Evolutionary conservation across 2,329 filamentous ascomycete species (phyloP), one percentile per base, ranked within the genome.

Genomic region (Hypoxylon sp.): DNA sequence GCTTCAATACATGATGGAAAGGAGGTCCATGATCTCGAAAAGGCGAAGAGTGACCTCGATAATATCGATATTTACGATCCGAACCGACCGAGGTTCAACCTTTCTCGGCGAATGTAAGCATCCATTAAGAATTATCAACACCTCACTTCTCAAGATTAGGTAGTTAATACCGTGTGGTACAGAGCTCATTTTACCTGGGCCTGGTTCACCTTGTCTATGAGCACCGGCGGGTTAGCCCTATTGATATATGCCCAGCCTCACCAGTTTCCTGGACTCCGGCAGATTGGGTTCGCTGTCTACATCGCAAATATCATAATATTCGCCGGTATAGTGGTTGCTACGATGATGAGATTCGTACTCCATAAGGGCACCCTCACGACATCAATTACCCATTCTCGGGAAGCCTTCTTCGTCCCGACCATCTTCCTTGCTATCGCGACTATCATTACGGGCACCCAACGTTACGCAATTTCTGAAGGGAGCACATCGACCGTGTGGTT

Each of bases 181-280:
- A 68, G 65, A 65, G 53, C 57, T 54, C 88, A 90, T 79, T 89
- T 91, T 74, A 90, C 88, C 0, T 90, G 89, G 90, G 89, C 88
- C 22, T 93, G 91, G 91, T 94, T 90, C 78, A 91, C 91, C 2
- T 82, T 89, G 31, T 90, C 90, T 1, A 94, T 94, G 91, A 91
- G 89, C 47, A 92, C 91, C 0, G 92, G 92, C 26, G 91, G 91
- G 0, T 79, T 94, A 1, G 87, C 91, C 0, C 79, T 91, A 2
- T 83, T 94, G n/a, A 83, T 94, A 39, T 82, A 83, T 39, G 84
- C 85, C 2, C 88, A 89, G 55, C 91, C 91, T 6, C 87, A 89
- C 72, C 81, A 83, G 60, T 94, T 94, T 77, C 75, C 80, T 0
- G 91, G 91, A 0, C 81, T 93, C 0, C 77, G 80, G 2, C 85